phyloP scores from a whole-genome alignment of 805 yeast species.

The Kazachstania kunashirensis region DNA sequence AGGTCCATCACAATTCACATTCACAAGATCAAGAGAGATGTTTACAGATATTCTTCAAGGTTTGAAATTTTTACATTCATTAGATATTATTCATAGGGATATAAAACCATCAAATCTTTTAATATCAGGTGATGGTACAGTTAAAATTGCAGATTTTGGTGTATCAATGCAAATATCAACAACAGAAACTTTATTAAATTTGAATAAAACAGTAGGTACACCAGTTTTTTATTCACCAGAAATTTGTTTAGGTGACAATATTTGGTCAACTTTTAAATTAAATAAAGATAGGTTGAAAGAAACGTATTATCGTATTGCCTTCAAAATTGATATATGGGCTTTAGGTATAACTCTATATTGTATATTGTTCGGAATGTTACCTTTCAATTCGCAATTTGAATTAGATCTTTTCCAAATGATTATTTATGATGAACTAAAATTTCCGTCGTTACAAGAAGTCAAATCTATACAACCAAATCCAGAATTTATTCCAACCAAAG shows the following conservation, averaged over 20 bases:
- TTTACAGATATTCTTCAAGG: constrained; percentile 82
- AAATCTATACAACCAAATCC: constrained; percentile 21
- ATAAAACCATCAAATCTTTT: constrained; percentile 90
- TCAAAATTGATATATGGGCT: constrained; percentile 96
- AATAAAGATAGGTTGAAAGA: constrained; percentile 26
- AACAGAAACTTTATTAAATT: constrained; percentile 52
- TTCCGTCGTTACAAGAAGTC: constrained; percentile 38
- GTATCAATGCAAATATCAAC: constrained; percentile 50
- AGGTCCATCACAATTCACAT: constrained; percentile 59
- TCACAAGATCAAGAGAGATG: constrained; percentile 57
- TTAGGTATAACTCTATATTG: constrained; percentile 87
- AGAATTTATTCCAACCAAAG: constrained; percentile 29
- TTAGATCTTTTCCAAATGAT: constrained; percentile 63
- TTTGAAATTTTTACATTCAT: constrained; percentile 79
- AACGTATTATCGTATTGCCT: constrained; percentile 38
- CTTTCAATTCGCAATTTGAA: constrained; percentile 80
- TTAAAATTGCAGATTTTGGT: constrained; percentile 95
- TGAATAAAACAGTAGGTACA: constrained; percentile 95
- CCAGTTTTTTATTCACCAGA: constrained; percentile 97
- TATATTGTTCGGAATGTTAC: constrained; percentile 75
- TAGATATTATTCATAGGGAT: constrained; percentile 89
- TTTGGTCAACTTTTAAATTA: constrained; percentile 15
- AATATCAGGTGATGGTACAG: constrained; percentile 56
- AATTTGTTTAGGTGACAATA: constrained; percentile 50
- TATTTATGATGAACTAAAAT: constrained; percentile 46